Percentiles rank a stretch among this genome's conserved stretches.
Conservation (phyloP, 192 early-diverging fungal genomes). For the Dissophora ornata region DNA sequence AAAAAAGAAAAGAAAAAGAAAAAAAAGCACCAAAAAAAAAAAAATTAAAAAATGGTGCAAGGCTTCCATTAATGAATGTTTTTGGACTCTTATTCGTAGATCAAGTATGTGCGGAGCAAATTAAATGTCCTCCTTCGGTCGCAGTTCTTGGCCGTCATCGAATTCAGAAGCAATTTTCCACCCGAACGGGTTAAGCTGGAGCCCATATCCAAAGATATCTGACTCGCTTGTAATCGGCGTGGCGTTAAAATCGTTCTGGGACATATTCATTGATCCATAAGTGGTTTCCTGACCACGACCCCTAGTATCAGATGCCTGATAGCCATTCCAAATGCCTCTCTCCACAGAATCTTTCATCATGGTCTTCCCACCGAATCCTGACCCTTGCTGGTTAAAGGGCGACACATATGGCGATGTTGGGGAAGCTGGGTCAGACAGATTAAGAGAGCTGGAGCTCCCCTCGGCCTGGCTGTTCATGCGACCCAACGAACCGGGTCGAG, state of each 20-base stretch:
- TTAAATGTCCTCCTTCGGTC: slow-evolving; percentile 1
- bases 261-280: too few relatives aligned
- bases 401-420: slow-evolving; percentile 31
- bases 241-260: not conserved
- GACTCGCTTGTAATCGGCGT: not conserved
- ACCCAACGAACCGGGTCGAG: slow-evolving; percentile 26
- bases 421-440: slow-evolving; percentile 27
- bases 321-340: slow-evolving; percentile 24
- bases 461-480: slow-evolving; percentile 46
- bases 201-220: slow-evolving; percentile 46
- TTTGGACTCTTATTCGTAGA: too few relatives aligned
- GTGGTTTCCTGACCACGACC: not conserved
- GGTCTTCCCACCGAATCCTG: slow-evolving; percentile 19
- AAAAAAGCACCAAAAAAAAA: slow-evolving; percentile 30
- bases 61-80: too few relatives aligned
- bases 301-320: slow-evolving; percentile 14
- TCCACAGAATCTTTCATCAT: slow-evolving; percentile 5
- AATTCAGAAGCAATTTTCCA: slow-evolving; percentile 26
- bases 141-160: not conserved
- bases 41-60: too few relatives aligned
- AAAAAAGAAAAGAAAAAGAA: slow-evolving; percentile 9
- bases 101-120: not conserved
- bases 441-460: slow-evolving; percentile 27
- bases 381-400: slow-evolving; percentile 8
- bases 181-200: slow-evolving; percentile 43